phyloP scores from a whole-genome alignment of 2,329 filamentous ascomycete species.

The Venturia effusa region DNA sequence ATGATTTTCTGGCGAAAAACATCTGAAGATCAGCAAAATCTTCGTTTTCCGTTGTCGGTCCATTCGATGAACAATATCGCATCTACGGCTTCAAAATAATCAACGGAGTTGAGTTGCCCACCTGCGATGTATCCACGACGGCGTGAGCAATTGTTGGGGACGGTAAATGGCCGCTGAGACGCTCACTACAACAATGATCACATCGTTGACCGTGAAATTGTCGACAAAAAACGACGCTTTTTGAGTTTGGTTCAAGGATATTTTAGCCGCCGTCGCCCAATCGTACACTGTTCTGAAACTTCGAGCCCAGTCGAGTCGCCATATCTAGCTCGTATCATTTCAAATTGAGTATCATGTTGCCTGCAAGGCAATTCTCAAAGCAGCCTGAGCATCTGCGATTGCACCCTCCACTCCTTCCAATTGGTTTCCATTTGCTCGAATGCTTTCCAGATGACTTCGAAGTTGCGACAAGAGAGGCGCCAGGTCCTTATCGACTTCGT shows the following conservation, averaged over 20 bases:
- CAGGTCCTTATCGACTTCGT: slow-evolving; percentile 22
- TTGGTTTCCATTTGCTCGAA: slow-evolving; percentile 28
- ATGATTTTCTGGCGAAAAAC: background rate
- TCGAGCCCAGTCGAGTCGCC: background rate
- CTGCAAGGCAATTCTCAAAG: background rate
- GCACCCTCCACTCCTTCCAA: slow-evolving; percentile 23
- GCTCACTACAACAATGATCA: background rate
- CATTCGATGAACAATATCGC: no score
- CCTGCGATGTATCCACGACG: background rate
- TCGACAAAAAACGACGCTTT: background rate
- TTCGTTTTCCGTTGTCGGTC: no score
- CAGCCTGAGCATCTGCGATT: slow-evolving; percentile 14
- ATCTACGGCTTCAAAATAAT: no score
- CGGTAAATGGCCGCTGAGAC: background rate
- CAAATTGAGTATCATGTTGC: background rate
- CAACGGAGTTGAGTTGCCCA: background rate
- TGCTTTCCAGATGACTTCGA: slow-evolving; percentile 26
- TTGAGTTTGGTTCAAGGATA: background rate
- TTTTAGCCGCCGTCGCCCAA: background rate
- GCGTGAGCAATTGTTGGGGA: background rate
- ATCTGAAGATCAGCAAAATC: no score
- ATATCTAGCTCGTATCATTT: background rate
- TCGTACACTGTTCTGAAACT: background rate
- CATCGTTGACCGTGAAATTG: background rate
- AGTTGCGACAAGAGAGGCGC: slow-evolving; percentile 26